phyloP scores from a whole-genome alignment of 78 protist genomes.

The Dictyostelium capitatum region DNA sequence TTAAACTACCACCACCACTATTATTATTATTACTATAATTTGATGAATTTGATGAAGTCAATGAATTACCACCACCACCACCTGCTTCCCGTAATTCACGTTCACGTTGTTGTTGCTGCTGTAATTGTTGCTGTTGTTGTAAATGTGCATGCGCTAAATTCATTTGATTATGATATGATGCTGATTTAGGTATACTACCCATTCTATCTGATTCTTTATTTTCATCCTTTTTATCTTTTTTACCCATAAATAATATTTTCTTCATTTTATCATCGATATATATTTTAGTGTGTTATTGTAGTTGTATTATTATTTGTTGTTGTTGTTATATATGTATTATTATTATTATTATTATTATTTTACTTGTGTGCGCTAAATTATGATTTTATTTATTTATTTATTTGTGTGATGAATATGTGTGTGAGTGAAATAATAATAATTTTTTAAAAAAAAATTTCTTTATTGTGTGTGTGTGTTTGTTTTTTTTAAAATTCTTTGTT shows the following conservation, averaged over 20 bases:
- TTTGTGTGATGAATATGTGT: too few relatives aligned
- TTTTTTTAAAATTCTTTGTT: too few relatives aligned
- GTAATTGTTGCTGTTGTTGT: slow-evolving; percentile 17
- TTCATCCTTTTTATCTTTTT: slow-evolving; percentile 3
- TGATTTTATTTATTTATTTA: too few relatives aligned
- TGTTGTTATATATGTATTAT: too few relatives aligned
- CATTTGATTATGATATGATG: background rate
- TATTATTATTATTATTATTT: too few relatives aligned
- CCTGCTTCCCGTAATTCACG: background rate
- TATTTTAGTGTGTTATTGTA: background rate
- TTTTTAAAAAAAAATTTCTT: too few relatives aligned
- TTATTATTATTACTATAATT: background rate
- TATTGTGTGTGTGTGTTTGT: too few relatives aligned
- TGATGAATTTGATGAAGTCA: background rate
- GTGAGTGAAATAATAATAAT: too few relatives aligned
- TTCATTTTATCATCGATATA: background rate
- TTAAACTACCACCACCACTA: background rate
- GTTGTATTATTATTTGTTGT: too few relatives aligned
- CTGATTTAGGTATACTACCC: background rate
- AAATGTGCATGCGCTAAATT: background rate
- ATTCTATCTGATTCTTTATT: background rate
- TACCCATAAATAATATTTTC: slow-evolving; percentile 13
- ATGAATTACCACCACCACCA: background rate
- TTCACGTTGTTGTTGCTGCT: slow-evolving; percentile 21
- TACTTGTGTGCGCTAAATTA: too few relatives aligned